Evolutionary conservation across 768 basidiomycete genomes (phyloP), one percentile per base, ranked within the genome.

Genomic region (Royoungia palumana): DNA sequence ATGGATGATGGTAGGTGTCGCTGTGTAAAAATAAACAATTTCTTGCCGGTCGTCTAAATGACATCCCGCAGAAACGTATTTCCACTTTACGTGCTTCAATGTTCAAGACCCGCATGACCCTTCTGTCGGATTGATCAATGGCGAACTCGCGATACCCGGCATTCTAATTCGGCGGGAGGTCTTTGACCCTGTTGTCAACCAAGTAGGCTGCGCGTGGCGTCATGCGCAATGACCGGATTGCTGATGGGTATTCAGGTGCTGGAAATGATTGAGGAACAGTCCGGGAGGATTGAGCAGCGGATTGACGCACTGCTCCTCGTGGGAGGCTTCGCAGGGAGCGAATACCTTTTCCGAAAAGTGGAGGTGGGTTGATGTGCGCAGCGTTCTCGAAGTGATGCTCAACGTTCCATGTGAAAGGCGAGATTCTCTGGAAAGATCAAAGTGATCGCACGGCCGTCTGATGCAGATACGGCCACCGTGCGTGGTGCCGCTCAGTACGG

Each of bases 31-130:
- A 40, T 35, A 35, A 32, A 6, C 14, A 14, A 14, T 21, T 27
- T 19, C 25, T 19, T 53, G 22, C 58, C 25, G 36, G 36, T 39
- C 25, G 16, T 41, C 57, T 53, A 32, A 62, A 52, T 36, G 51
- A 46, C 36, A 17, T 1, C 2, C 53, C 51, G 14, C 56, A 92
- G 90, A 84, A 24, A 84, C 80, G 47, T 85, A 83, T 74, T 93
- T 93, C 71, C 82, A 89, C 63, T 94, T 93, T 67, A 92, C 83
- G 27, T 92, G 89, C 66, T 94, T 94, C 75, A 93, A 93, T 55
- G 82, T 85, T 14, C 83, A 89, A 56, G 89, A 91, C 61, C 82
- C 85, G 8, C 78, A 90, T 59, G 91, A 94, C 65, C 78, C 85
- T 1, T 73, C 77, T 21, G 87, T 92, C 20, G 91, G 91, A 1